Base-by-base conservation (phyloP, 2,329 filamentous ascomycete species). In the Phialophora chinensis region DNA sequence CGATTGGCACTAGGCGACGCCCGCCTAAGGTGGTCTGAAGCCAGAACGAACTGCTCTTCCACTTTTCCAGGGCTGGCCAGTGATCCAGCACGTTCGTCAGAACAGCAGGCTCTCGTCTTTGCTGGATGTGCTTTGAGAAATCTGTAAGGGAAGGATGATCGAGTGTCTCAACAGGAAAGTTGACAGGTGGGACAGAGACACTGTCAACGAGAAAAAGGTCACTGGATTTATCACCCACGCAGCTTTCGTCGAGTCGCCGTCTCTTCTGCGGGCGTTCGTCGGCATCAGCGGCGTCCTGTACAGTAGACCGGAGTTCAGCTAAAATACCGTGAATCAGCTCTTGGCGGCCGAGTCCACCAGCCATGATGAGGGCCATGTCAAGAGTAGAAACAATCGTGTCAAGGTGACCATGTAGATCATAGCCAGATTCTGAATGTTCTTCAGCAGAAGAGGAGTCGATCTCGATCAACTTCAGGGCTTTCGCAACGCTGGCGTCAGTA, bases 51-150 rank as follows among this genome's bases (percentile, higher is more conserved):
- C 89, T 88, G n/a, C 84, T 86, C 8, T 80, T 83, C 95, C 95
- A 99, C 0, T 87, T 86, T 1, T 83, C 82, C n/a, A 90, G 78
- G 0, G 94, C 93, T 0, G 93, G 92, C 94, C 94, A 98, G 70
- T 87, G 79, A 0, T 83, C 77, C 1, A 91, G 83, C 1, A 89
- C 80, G 60, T 85, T 84, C 0, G 85, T 86, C 52, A 98, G 88
- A 10, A 97, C 82, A 3, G 96, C 71, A 0, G 94, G 92, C 0
- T 78, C 76, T 60, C 81, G 77, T 10, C 69, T 68, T 4, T 79
- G 74, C 25, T 78, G 75, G 49, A 92, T 84, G 74, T 90, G 86
- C 1, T 78, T 75, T 66, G 91, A 85, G 74, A 93, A 92, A 0
- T 76, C 74, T 44, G 84, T 82, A 62, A 91, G 83, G 0, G 84